Percentiles rank a stretch among this genome's conserved stretches.
Evolutionary conservation across 2,329 filamentous ascomycete species (phyloP).

Genomic region (Metarhizium sp.): DNA sequence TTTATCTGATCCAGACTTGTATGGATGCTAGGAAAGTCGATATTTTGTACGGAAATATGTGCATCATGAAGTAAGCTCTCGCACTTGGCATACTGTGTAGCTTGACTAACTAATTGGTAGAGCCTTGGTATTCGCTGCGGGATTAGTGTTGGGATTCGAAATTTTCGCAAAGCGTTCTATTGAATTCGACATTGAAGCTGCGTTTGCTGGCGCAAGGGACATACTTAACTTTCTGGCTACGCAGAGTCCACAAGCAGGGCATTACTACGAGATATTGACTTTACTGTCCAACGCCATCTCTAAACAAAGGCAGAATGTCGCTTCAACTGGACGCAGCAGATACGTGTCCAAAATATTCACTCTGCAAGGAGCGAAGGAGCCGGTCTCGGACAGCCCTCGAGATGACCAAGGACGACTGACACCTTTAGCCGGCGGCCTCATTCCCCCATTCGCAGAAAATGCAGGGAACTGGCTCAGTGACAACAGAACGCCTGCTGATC

Average conservation of each 20-base stretch:
- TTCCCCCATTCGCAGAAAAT: slow-evolving; percentile 1
- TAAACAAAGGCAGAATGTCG: slow-evolving; percentile 23
- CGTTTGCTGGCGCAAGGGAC: slow-evolving; percentile 39
- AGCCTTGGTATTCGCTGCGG: slow-evolving; percentile 46
- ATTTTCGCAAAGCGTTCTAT: slow-evolving; percentile 40
- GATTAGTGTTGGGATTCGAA: slow-evolving; percentile 45
- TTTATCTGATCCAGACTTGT: slow-evolving; percentile 46
- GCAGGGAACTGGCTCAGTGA: slow-evolving; percentile 6
- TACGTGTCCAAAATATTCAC: slow-evolving; percentile 20
- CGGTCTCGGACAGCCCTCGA: not conserved
- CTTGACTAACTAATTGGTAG: slow-evolving; percentile 17
- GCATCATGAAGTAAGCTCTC: slow-evolving; percentile 43
- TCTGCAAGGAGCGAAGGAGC: slow-evolving; percentile 4
- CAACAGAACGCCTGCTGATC: slow-evolving; percentile 2
- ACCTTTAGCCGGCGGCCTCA: not conserved
- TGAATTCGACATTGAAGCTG: slow-evolving; percentile 34
- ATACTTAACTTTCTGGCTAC: slow-evolving; percentile 38
- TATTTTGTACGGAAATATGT: slow-evolving; percentile 44
- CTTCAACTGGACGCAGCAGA: slow-evolving; percentile 13
- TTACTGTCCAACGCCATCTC: slow-evolving; percentile 34
- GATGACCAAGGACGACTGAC: not conserved
- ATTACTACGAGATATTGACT: slow-evolving; percentile 47
- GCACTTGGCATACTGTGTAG: not conserved
- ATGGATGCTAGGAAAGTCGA: slow-evolving; percentile 34
- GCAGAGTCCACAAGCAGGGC: slow-evolving; percentile 45